Conservation (phyloP, 1,284 basidiomycete species). For the Mrakiaceae sp. region DNA sequence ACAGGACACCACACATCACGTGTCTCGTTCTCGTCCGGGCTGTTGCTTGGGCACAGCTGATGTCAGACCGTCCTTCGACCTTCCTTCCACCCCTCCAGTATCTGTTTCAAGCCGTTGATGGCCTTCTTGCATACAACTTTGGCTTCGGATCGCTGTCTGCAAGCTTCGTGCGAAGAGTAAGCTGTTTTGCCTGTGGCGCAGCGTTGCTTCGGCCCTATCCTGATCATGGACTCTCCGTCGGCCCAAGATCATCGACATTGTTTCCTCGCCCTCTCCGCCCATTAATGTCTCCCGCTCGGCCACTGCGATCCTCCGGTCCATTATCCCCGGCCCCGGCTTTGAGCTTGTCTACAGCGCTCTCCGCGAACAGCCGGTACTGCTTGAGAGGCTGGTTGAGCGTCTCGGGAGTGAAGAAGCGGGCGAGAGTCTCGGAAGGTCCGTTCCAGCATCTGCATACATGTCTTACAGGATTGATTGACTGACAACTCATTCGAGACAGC, state of each 20-base stretch:
- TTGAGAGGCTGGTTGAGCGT: constrained; percentile 2
- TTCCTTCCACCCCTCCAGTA: constrained; percentile 44
- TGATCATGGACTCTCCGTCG: constrained; percentile 26
- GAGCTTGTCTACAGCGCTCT: constrained; percentile 4
- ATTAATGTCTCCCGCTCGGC: constrained; percentile 95
- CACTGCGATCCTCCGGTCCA: constrained; percentile 37
- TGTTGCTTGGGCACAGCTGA: constrained; percentile 3
- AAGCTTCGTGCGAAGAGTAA: neutral
- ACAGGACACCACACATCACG: neutral
- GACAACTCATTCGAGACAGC: neutral
- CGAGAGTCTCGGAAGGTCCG: constrained; percentile 5
- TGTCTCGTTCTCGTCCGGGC: constrained; percentile 13
- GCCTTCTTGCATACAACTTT: too few species aligned
- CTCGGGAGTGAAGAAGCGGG: constrained; percentile 5
- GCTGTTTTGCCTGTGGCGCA: neutral
- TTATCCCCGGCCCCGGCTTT: constrained; percentile 3
- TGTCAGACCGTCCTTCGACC: constrained; percentile 4
- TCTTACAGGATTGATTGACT: too few species aligned
- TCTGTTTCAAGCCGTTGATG: constrained; percentile 52
- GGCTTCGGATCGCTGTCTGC: neutral
- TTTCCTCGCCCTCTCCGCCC: constrained; percentile 61
- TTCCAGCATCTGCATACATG: neutral
- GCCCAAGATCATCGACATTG: constrained; percentile 55
- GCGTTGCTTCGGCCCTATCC: constrained; percentile 29
- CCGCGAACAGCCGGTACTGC: constrained; percentile 1